Conservation (phyloP, 2,329 filamentous ascomycete species). For the Fusarium virguliforme region DNA sequence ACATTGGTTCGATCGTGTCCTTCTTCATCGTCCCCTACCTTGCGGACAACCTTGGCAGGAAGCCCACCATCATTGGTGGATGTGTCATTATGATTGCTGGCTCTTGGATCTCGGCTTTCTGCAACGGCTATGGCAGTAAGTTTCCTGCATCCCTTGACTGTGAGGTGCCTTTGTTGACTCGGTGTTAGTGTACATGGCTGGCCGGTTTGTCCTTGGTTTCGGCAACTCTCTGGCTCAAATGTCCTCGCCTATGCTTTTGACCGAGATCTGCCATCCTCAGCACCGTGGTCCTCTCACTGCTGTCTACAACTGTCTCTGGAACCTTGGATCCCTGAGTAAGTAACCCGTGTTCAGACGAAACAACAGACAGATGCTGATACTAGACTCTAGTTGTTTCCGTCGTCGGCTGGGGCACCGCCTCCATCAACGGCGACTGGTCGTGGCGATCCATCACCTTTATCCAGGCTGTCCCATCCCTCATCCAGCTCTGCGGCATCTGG, state of each 20-base stretch:
- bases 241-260: slow-evolving; percentile 75
- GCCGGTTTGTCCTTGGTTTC: slow-evolving; percentile 69
- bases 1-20: slow-evolving; percentile 65
- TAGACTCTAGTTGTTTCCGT: slow-evolving; percentile 66
- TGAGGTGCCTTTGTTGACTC: slow-evolving; percentile 6
- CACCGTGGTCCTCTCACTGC: slow-evolving; percentile 77
- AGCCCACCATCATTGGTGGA: slow-evolving; percentile 61
- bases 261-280: slow-evolving; percentile 78
- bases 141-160: slow-evolving; percentile 8
- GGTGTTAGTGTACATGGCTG: slow-evolving; percentile 58
- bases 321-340: slow-evolving; percentile 67
- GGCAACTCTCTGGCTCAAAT: slow-evolving; percentile 77
- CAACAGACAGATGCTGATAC: not conserved
- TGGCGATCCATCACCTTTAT: slow-evolving; percentile 79
- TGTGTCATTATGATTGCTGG: slow-evolving; percentile 65
- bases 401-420: slow-evolving; percentile 75
- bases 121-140: slow-evolving; percentile 62
- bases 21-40: slow-evolving; percentile 65
- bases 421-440: slow-evolving; percentile 73
- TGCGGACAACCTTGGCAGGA: slow-evolving; percentile 62
- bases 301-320: slow-evolving; percentile 80
- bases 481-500: slow-evolving; percentile 78
- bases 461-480: slow-evolving; percentile 73
- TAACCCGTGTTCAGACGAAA: not conserved
- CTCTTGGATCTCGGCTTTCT: slow-evolving; percentile 61